phyloP scores from a whole-genome alignment of 768 basidiomycete genomes.

The Russula lepida region DNA sequence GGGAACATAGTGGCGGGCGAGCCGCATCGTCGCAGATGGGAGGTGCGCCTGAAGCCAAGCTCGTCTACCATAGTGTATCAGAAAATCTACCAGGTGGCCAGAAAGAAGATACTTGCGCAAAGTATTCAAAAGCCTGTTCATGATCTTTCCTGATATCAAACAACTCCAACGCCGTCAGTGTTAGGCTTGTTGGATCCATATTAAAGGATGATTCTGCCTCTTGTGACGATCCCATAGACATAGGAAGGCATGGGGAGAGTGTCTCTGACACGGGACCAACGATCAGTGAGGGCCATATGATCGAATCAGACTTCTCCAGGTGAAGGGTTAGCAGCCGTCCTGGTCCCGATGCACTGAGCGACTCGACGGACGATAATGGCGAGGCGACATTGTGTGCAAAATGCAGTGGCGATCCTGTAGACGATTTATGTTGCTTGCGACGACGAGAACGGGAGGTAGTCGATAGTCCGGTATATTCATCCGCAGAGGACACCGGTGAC shows the following conservation, averaged over 20 bases:
- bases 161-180: constrained; percentile 59
- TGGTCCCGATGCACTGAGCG: constrained; percentile 45
- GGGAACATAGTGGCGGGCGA: constrained; percentile 66
- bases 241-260: constrained; percentile 43
- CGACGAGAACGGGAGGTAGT: constrained; percentile 13
- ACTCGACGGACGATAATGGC: constrained; percentile 75
- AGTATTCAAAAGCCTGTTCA: constrained; percentile 75
- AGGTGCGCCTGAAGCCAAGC: constrained; percentile 75
- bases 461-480: constrained; percentile 27
- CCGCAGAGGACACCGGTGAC: constrained; percentile 54
- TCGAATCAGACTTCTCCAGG: constrained; percentile 68
- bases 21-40: constrained; percentile 69
- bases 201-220: constrained; percentile 58
- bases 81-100: not conserved
- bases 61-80: constrained; percentile 38
- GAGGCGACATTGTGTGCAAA: constrained; percentile 51
- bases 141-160: constrained; percentile 68
- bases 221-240: constrained; percentile 47
- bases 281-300: constrained; percentile 78
- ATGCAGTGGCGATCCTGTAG: constrained; percentile 43
- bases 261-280: constrained; percentile 64
- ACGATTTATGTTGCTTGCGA: constrained; percentile 34
- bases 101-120: constrained; percentile 44
- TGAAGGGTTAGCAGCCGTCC: constrained; percentile 72
- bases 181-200: constrained; percentile 80